These are phyloP conservation scores for Hypoxylon intermedium DNA, from an alignment of 495 filamentous ascomycete genomes.

Conservation along the genomic window DNA sequence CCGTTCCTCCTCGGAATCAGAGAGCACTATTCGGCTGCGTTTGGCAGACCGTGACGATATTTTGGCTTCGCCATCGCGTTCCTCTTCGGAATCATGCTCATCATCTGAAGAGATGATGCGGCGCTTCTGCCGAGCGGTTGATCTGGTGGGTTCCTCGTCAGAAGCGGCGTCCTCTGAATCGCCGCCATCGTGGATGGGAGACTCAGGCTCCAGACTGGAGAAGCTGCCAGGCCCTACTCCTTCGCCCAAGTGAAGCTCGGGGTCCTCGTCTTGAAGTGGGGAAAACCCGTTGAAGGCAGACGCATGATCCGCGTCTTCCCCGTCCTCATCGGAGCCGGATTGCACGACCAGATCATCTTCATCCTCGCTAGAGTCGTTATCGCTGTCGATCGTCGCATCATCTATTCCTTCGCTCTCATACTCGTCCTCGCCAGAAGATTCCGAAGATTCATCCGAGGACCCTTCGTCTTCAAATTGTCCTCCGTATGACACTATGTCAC, in stretches of 20 bases:
- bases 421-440: slow-evolving; percentile 28
- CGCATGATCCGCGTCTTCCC: slow-evolving; percentile 37
- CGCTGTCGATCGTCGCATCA: slow-evolving; percentile 26
- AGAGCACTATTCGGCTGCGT: slow-evolving; percentile 21
- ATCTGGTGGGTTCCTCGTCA: slow-evolving; percentile 15
- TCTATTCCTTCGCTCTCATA: slow-evolving; percentile 39
- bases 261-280: slow-evolving; percentile 18
- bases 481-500: neutral
- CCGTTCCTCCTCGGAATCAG: slow-evolving; percentile 35
- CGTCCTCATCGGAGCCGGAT: slow-evolving; percentile 34
- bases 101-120: slow-evolving; percentile 41
- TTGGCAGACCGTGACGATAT: slow-evolving; percentile 13
- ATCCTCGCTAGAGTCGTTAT: slow-evolving; percentile 19
- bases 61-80: neutral
- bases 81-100: slow-evolving; percentile 19
- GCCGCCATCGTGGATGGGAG: slow-evolving; percentile 2
- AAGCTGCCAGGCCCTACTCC: slow-evolving; percentile 12
- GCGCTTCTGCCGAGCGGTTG: slow-evolving; percentile 28
- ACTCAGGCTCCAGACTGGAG: slow-evolving; percentile 27
- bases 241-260: slow-evolving; percentile 3
- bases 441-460: slow-evolving; percentile 2
- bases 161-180: slow-evolving; percentile 13
- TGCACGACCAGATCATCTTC: slow-evolving; percentile 34
- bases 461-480: neutral
- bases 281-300: slow-evolving; percentile 36